phyloP scores from a whole-genome alignment of 2,329 filamentous ascomycete species.

The Daldinia sp. region DNA sequence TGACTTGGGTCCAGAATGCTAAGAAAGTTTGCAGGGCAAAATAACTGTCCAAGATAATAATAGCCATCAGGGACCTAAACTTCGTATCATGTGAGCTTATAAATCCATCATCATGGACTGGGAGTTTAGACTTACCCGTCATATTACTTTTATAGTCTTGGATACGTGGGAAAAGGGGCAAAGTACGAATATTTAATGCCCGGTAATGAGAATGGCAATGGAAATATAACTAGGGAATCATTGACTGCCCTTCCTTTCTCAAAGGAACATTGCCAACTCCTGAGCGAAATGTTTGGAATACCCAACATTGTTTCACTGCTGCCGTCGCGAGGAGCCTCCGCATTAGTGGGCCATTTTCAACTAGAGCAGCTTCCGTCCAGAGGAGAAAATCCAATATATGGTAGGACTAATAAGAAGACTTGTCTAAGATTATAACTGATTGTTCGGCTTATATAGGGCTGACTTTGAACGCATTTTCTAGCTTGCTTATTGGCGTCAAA shows the following conservation, averaged over 20 bases:
- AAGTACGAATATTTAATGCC: conserved; percentile 26
- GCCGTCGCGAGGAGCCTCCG: neutral
- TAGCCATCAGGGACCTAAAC: neutral
- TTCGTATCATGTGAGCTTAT: conserved; percentile 20
- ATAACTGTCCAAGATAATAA: neutral
- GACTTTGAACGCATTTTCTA: conserved; percentile 19
- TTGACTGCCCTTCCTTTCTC: conserved; percentile 21
- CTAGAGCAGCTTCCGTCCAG: neutral
- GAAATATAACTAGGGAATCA: neutral
- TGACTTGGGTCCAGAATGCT: neutral
- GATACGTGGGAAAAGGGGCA: conserved; percentile 12
- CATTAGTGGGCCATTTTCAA: conserved; percentile 23
- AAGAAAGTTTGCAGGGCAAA: neutral
- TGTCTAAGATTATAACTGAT: neutral
- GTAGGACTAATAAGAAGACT: conserved; percentile 1
- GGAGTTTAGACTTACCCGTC: neutral
- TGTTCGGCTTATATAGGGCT: conserved; percentile 6
- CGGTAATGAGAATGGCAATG: neutral
- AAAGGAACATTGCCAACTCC: conserved; percentile 1
- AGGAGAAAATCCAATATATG: conserved; percentile 1
- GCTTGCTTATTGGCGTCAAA: conserved; percentile 21
- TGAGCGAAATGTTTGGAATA: conserved; percentile 8
- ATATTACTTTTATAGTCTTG: neutral
- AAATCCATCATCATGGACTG: neutral
- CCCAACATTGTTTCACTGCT: conserved; percentile 15